phyloP scores from a whole-genome alignment of 192 early-diverging fungal species.

The Phycomyces blakesleeanus region DNA sequence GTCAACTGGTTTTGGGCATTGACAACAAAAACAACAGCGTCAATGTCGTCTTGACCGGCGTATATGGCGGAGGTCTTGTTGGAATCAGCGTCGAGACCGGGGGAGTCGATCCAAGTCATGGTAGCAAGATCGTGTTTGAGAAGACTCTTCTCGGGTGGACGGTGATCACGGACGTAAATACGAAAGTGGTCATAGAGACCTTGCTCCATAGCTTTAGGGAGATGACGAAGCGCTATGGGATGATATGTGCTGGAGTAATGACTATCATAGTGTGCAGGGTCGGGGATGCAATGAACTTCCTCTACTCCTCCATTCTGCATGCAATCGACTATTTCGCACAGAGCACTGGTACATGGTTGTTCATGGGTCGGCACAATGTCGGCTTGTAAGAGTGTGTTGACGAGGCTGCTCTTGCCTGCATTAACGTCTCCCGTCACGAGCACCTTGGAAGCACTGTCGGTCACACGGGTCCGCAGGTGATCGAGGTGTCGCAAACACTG shows the following conservation, averaged over 20 bases:
- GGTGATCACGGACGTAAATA: constrained; percentile 75
- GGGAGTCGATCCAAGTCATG: constrained; percentile 93
- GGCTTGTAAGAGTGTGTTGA: constrained; percentile 76
- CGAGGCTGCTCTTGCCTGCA: constrained; percentile 94
- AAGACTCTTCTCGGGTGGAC: constrained; percentile 53
- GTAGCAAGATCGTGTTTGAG: constrained; percentile 90
- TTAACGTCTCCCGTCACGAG: constrained; percentile 97
- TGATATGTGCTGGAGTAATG: constrained; percentile 64
- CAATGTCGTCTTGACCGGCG: constrained; percentile 95
- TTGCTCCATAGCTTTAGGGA: constrained; percentile 78
- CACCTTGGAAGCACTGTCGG: constrained; percentile 87
- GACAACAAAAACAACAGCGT: constrained; percentile 97
- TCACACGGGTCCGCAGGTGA: constrained; percentile 74
- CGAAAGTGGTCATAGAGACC: constrained; percentile 80
- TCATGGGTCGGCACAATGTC: constrained; percentile 91
- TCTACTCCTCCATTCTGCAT: constrained; percentile 79
- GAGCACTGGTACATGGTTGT: constrained; percentile 93
- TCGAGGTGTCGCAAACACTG: constrained; percentile 72
- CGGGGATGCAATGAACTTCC: constrained; percentile 83
- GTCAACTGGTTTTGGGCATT: constrained; percentile 99
- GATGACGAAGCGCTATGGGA: constrained; percentile 57
- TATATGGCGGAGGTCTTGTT: constrained; percentile 93
- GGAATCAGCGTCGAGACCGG: constrained; percentile 95
- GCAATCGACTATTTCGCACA: constrained; percentile 90
- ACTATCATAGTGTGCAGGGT: constrained; percentile 62